Evolutionary conservation across 768 basidiomycete genomes (phyloP).

Genomic region (Clitopilus passeckerianus): DNA sequence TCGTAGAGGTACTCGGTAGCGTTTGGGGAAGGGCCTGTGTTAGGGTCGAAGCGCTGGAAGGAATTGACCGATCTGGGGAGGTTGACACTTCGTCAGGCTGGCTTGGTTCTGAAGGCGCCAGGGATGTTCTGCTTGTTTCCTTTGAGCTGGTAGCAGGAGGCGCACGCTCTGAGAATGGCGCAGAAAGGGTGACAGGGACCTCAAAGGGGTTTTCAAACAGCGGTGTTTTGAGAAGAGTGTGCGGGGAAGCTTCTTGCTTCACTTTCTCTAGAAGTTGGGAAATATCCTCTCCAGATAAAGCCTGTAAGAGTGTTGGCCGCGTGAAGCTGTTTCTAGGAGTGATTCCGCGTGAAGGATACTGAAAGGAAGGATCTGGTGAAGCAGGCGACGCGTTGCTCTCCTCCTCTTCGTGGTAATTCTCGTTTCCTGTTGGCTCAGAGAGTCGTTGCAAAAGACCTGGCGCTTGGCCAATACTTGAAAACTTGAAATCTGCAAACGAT

Average conservation of each 20-base stretch:
- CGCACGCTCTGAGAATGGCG: background rate
- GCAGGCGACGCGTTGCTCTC: constrained; percentile 9
- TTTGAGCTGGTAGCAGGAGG: background rate
- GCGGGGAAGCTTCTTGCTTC: constrained; percentile 1
- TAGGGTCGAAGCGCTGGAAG: too few species aligned
- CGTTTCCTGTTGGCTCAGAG: constrained; percentile 24
- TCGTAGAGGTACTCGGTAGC: background rate
- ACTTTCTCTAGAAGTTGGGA: background rate
- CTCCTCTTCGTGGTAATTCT: constrained; percentile 13
- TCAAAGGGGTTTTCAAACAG: background rate
- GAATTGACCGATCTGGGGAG: too few species aligned
- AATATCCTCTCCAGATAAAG: constrained; percentile 7
- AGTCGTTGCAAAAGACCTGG: constrained; percentile 51
- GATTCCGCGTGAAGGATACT: constrained; percentile 4
- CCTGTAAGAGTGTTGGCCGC: constrained; percentile 14
- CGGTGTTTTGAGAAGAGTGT: background rate
- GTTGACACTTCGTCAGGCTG: too few species aligned
- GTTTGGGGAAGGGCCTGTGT: background rate
- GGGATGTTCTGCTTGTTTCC: too few species aligned
- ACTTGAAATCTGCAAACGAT: constrained; percentile 40
- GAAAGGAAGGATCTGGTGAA: constrained; percentile 14
- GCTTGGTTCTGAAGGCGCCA: too few species aligned
- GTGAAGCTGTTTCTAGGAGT: constrained; percentile 6
- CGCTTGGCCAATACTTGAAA: constrained; percentile 48
- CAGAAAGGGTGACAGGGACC: background rate